Evolutionary conservation across 1,284 basidiomycete species (phyloP), one percentile per base, ranked within the genome.

Genomic region (Heterobasidion occidentale): DNA sequence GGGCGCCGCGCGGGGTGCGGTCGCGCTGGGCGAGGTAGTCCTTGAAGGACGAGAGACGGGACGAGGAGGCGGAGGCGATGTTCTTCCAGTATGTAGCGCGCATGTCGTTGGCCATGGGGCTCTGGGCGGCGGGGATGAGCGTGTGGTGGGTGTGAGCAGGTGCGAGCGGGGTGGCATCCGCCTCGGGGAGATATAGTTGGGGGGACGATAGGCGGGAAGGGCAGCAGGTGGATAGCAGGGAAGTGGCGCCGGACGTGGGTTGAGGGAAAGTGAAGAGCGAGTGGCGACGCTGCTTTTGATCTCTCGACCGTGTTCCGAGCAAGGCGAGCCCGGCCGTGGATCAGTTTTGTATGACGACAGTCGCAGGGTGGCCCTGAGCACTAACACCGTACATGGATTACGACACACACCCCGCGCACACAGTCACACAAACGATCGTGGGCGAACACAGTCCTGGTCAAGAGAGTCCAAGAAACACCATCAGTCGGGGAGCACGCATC

Each of bases 21-120:
- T 78, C 77, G 54, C 67, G 70, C 33, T 72, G 68, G 0, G 70
- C 64, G 49, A 78, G 64, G 58, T 77, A 75, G 7, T 70, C 70
- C 60, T 74, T 79, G 63, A 80, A 58, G 14, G 71, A 65, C 14
- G 74, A 64, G 59, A 72, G 58, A 27, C 61, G 68, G 19, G 70
- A 68, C 1, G 72, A 68, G 19, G 72, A 67, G 15, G 69, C 59
- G 42, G 66, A 67, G 15, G 69, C 68, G 35, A 69, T 52, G 12
- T 69, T 64, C 61, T 71, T 70, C 67, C 69, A 74, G 38, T 42
- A 42, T 38, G 62, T 54, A 14, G 51, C 46, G 9, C 55, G 58
- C 67, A 70, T 68, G 42, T 70, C 69, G 54, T 68, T 65, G 58
- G 70, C 64, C 68, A 70, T 71, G 45, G 54, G 54, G 27, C 2